A percentile compares a stretch with the other conserved stretches of the same genome.
Evolutionary conservation across 2,329 filamentous ascomycete genomes (phyloP).

Genomic region (Colletotrichum shisoi): DNA sequence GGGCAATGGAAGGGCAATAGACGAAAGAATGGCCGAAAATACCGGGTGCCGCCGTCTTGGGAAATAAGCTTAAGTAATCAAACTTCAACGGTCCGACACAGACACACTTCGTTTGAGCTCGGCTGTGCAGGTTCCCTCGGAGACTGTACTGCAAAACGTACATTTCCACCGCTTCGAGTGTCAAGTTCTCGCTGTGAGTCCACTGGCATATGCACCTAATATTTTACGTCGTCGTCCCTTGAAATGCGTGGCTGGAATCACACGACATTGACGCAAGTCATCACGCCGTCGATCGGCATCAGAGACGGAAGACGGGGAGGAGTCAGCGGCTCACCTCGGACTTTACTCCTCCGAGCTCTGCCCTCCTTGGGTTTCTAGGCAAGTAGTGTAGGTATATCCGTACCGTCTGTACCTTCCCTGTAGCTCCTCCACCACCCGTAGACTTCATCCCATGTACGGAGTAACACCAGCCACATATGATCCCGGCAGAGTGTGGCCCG

Average conservation of each 20-base stretch:
- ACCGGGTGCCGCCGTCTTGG: slow-evolving; percentile 10
- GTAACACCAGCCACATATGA: too few species aligned
- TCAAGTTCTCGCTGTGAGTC: background rate
- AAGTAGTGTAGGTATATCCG: too few species aligned
- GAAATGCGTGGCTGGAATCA: slow-evolving; percentile 10
- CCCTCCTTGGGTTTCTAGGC: too few species aligned
- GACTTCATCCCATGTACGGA: too few species aligned
- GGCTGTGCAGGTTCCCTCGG: background rate
- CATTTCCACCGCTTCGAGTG: background rate
- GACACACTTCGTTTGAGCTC: background rate
- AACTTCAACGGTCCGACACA: slow-evolving; percentile 1
- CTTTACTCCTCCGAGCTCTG: slow-evolving; percentile 22
- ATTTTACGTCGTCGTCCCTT: background rate
- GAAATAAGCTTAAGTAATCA: slow-evolving; percentile 36
- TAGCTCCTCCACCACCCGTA: background rate
- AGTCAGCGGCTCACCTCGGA: slow-evolving; percentile 21
- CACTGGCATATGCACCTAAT: background rate
- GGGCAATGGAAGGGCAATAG: background rate
- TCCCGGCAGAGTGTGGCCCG: background rate
- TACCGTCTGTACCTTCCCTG: too few species aligned
- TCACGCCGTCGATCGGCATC: background rate
- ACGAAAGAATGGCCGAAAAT: slow-evolving; percentile 13
- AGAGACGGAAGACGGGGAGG: slow-evolving; percentile 7
- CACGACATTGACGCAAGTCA: slow-evolving; percentile 21
- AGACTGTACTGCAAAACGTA: background rate